These are phyloP conservation scores for Dactylellina haptotyla DNA, from an alignment of 2,329 filamentous ascomycete species.

Conservation along the genomic window DNA sequence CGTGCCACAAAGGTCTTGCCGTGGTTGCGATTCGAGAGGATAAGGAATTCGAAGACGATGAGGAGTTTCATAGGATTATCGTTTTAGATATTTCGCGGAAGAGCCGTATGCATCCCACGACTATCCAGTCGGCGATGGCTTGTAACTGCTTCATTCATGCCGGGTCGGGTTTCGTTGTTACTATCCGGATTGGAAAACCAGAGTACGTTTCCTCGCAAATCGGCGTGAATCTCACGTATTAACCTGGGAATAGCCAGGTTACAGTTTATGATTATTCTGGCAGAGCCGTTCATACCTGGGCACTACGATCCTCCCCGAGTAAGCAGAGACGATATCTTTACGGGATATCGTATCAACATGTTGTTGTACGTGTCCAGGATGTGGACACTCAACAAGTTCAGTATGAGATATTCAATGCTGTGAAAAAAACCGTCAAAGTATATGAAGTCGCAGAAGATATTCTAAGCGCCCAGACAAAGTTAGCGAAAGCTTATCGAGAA, in stretches of 20 bases:
- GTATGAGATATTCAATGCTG: conserved; percentile 9
- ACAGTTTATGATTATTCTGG: too few species aligned
- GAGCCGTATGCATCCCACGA: not conserved
- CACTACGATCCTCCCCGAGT: too few species aligned
- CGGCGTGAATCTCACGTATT: too few species aligned
- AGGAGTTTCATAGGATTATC: not conserved
- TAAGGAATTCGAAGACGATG: not conserved
- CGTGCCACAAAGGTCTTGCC: not conserved
- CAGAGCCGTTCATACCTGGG: too few species aligned
- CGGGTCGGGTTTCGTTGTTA: not conserved
- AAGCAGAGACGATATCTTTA: too few species aligned
- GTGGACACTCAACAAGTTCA: not conserved
- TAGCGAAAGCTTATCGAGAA: too few species aligned
- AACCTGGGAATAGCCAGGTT: too few species aligned
- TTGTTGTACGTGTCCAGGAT: not conserved
- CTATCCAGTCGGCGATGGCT: not conserved
- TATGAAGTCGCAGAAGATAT: conserved; percentile 6
- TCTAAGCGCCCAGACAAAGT: not conserved
- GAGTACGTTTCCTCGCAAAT: too few species aligned
- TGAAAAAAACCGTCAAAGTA: not conserved
- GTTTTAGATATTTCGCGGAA: not conserved
- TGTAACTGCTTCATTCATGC: not conserved
- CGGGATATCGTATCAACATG: not conserved
- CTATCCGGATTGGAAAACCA: too few species aligned
- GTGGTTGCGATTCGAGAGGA: not conserved